Evolutionary conservation across 805 yeast species (phyloP), one percentile per base, ranked within the genome.

Genomic region (Candida tallmaniae): DNA sequence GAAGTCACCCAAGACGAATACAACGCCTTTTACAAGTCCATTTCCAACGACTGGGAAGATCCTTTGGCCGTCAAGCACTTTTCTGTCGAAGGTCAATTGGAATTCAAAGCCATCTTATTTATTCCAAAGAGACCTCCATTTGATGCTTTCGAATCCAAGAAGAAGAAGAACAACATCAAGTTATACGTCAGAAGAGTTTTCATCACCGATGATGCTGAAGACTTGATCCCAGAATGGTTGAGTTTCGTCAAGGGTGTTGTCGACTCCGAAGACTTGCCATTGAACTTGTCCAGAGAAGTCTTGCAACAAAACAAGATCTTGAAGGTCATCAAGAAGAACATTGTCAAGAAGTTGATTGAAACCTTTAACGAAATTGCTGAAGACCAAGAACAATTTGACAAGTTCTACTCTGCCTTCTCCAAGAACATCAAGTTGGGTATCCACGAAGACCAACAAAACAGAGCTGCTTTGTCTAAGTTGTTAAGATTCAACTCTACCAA

Each of bases 11-110:
- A 87, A 76, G 98, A 93, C 50, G 99, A 93, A 74, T 93, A 93
- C 79, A 90, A 93, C 58, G 94, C 97, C 41, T 93, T 93, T 84
- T 93, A 93, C 85, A 93, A 93, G 77, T 88, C 97, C 33, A 93
- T 93, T 60, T 89, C 98, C 38, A 93, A 93, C 72, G 99, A 93
- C 72, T 93, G 98, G 98, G 98, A 93, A 76, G 98, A 93, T 65
- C 99, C 96, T 71, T 80, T 93, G 64, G 97, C 97, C 51, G 97
- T 93, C 52, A 93, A 93, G 80, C 99, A 93, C 74, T 93, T 93
- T 79, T 86, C 96, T 34, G 99, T 93, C 60, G 99, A 93, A 76
- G 99, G 99, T 78, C 98, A 93, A 77, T 80, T 93, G 58, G 99
- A 93, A 76, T 93, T 93, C 81, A 89, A 83, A 75, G 97, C 98